Evolutionary conservation across 1,139 yeast species (phyloP), one percentile per base, ranked within the genome.

Genomic region (Candida sp.): DNA sequence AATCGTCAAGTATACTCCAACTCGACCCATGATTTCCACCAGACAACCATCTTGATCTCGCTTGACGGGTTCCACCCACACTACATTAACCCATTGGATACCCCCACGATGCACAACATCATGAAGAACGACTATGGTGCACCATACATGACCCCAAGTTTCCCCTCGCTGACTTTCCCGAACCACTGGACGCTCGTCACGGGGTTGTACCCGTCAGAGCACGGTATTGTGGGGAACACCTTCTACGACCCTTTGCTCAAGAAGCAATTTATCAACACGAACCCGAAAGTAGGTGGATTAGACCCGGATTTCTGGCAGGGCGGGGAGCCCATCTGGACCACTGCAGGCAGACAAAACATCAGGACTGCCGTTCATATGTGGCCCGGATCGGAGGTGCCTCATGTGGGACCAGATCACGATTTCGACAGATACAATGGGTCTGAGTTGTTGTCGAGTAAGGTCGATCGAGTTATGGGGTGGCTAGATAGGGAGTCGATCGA

Each of bases 1-100:
- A n/a, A 37, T 9, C 46, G 46, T 17, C 27, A 60, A 2, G 47
- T 69, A 1, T 61, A 83, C 26, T 70, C 78, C 23, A 92, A 92
- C 64, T 90, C 94, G 3, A 90, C 97, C 0, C 86, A 85, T 55
- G 71, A 72, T 1, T 91, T 86, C 67, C 75, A 85, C 58, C 90
- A 96, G 23, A 85, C 97, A 3, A 92, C 98, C 0, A 69, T 92
- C 1, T 67, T 91, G 49, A 73, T 92, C 2, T 90, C 97, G 0
- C 67, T 92, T 40, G 97, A 90, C 65, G 97, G 97, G 9, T 89
- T 92, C 68, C 96, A 92, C 65, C 98, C 98, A 7, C 96, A 90
- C 62, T 90, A 90, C 63, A 83, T 92, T n/a, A 84, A 85, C 27
- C 65, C 80, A 5, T 72, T 77, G 23, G 62, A 78, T 40, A 92